Percentiles rank a stretch among this genome's conserved stretches.
Conservation (phyloP, 208 protist genomes). For the Porcisia hertigi region DNA sequence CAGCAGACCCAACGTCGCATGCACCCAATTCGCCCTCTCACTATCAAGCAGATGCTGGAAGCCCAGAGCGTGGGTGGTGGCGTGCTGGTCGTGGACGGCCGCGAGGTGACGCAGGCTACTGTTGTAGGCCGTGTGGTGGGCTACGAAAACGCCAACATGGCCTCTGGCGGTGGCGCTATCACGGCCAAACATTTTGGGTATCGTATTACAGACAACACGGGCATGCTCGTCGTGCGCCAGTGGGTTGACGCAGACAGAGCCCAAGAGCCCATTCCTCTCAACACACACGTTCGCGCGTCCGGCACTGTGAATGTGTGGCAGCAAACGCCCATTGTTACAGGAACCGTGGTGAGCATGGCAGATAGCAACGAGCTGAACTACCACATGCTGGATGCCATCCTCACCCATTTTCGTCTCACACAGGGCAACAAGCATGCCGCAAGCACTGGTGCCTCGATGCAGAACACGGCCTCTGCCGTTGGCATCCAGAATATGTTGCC, state of each 20-base stretch:
- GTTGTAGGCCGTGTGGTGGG: constrained; percentile 84
- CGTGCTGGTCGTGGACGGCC: constrained; percentile 87
- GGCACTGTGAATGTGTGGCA: constrained; percentile 91
- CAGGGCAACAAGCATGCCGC: constrained; percentile 52
- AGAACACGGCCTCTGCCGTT: constrained; percentile 61
- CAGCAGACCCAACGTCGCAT: constrained; percentile 72
- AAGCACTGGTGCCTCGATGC: constrained; percentile 30
- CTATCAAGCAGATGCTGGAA: constrained; percentile 87
- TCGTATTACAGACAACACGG: constrained; percentile 85
- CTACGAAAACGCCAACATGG: constrained; percentile 71
- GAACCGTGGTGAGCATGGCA: constrained; percentile 75
- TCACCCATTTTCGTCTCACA: constrained; percentile 87
- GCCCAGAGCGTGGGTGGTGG: constrained; percentile 86
- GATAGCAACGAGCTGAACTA: constrained; percentile 92
- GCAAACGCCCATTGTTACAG: constrained; percentile 76
- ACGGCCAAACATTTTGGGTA: constrained; percentile 91
- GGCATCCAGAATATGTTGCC: constrained; percentile 74
- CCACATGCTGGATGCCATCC: constrained; percentile 86
- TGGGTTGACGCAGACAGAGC: constrained; percentile 73
- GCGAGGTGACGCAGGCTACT: constrained; percentile 85
- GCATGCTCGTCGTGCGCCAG: constrained; percentile 78
- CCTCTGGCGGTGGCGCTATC: constrained; percentile 49
- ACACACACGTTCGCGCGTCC: constrained; percentile 80
- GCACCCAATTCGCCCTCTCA: constrained; percentile 86
- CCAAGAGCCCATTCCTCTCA: constrained; percentile 70